These are phyloP conservation scores for Teunomyces pallodes DNA, from an alignment of 805 yeast species.

Conservation along the genomic window DNA sequence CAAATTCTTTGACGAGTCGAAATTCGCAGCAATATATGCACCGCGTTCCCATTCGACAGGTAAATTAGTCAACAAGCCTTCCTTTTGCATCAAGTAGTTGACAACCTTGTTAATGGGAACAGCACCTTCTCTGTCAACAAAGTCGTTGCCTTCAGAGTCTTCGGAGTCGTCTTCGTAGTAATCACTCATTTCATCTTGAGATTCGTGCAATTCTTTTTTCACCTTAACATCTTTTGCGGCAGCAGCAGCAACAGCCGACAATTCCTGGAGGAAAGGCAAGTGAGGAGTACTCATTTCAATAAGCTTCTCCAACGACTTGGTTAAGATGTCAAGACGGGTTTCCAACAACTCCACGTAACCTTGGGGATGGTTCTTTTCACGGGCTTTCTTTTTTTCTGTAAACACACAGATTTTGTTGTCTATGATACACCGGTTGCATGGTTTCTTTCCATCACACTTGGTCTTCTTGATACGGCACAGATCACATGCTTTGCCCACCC, in stretches of 20 bases:
- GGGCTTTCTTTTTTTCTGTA: slow-evolving; percentile 52
- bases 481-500: slow-evolving; percentile 67
- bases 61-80: slow-evolving; percentile 36
- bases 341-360: slow-evolving; percentile 66
- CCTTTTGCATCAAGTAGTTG: slow-evolving; percentile 36
- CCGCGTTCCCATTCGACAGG: slow-evolving; percentile 48
- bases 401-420: slow-evolving; percentile 61
- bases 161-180: slow-evolving; percentile 8
- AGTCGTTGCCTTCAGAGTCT: slow-evolving; percentile 1
- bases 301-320: slow-evolving; percentile 47
- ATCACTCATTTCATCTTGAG: slow-evolving; percentile 8
- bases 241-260: slow-evolving; percentile 11
- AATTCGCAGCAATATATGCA: slow-evolving; percentile 40
- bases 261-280: slow-evolving; percentile 23
- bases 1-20: slow-evolving; percentile 22
- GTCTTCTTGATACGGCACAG: slow-evolving; percentile 62
- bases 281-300: slow-evolving; percentile 21
- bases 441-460: slow-evolving; percentile 61
- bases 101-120: slow-evolving; percentile 51
- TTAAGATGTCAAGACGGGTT: slow-evolving; percentile 51
- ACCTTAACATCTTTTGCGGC: background rate
- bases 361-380: slow-evolving; percentile 54
- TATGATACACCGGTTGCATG: slow-evolving; percentile 53
- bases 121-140: slow-evolving; percentile 10
- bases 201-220: background rate